A percentile compares a stretch with the other conserved stretches of the same genome.
phyloP scores from a whole-genome alignment of 257 asterid genomes.

The Gardenia jasminoides region DNA sequence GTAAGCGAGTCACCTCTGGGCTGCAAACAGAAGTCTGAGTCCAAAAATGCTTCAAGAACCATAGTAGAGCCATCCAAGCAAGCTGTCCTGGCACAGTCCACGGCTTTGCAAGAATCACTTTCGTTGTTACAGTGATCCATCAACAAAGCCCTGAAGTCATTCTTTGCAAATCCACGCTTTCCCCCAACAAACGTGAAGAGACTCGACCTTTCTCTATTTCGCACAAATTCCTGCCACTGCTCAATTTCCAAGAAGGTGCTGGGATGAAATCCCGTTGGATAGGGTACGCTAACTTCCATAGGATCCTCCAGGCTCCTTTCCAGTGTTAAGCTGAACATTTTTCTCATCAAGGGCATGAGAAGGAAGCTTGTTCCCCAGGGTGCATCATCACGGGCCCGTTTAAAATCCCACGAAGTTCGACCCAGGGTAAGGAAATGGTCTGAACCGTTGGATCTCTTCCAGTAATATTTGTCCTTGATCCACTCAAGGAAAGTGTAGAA shows the following conservation, averaged over 20 bases:
- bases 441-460: constrained; percentile 60
- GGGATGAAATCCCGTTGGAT: constrained; percentile 87
- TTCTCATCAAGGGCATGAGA: constrained; percentile 61
- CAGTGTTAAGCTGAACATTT: constrained; percentile 52
- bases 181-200: constrained; percentile 58
- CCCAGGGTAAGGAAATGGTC: constrained; percentile 72
- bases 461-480: constrained; percentile 49
- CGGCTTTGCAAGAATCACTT: constrained; percentile 36
- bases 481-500: constrained; percentile 48
- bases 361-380: constrained; percentile 75
- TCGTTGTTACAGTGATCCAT: constrained; percentile 45
- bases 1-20: constrained; percentile 67
- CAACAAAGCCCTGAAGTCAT: constrained; percentile 49
- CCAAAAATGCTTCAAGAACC: constrained; percentile 38
- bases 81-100: constrained; percentile 52
- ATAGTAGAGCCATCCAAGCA: constrained; percentile 43
- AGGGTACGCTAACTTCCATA: constrained; percentile 66
- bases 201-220: constrained; percentile 32
- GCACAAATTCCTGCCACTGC: constrained; percentile 56
- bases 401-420: constrained; percentile 77
- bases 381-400: constrained; percentile 51
- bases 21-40: constrained; percentile 66
- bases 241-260: constrained; percentile 31
- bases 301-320: constrained; percentile 65
- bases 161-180: constrained; percentile 33